Conservation (phyloP, 148 eudicot genomes). For the Rheum nobile region DNA sequence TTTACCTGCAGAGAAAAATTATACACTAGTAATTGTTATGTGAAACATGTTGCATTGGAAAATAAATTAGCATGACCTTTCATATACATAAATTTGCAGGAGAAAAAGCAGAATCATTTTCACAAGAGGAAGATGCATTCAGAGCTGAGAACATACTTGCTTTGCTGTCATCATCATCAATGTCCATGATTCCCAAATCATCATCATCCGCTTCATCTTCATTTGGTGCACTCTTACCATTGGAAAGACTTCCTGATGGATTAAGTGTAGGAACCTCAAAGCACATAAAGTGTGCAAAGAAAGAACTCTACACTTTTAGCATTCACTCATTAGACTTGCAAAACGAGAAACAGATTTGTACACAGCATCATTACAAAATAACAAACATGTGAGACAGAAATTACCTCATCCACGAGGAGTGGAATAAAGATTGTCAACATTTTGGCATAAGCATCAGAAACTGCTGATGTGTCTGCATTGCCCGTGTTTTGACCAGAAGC, state of each 20-base stretch:
- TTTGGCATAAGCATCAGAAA: slow-evolving; percentile 90
- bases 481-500: slow-evolving; percentile 57
- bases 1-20: slow-evolving; percentile 12
- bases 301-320: slow-evolving; percentile 67
- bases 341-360: neutral
- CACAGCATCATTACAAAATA: neutral
- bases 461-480: slow-evolving; percentile 74
- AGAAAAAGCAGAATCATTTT: neutral
- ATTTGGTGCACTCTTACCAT: slow-evolving; percentile 31
- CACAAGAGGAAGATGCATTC: neutral
- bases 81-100: neutral
- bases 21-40: neutral
- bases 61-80: neutral
- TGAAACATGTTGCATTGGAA: neutral
- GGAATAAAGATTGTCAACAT: slow-evolving; percentile 95
- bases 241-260: slow-evolving; percentile 54
- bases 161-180: slow-evolving; percentile 69
- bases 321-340: slow-evolving; percentile 9
- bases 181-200: slow-evolving; percentile 84
- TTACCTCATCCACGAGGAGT: slow-evolving; percentile 90
- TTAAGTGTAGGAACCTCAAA: slow-evolving; percentile 92
- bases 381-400: neutral
- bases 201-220: slow-evolving; percentile 59
- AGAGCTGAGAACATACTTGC: slow-evolving; percentile 20
- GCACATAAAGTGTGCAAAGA: slow-evolving; percentile 97